A percentile compares a stretch with the other conserved stretches of the same genome.
These are phyloP conservation scores for Magnolia officinalis DNA, from an alignment of 164 flowering plant genomes.

Conservation along the genomic window DNA sequence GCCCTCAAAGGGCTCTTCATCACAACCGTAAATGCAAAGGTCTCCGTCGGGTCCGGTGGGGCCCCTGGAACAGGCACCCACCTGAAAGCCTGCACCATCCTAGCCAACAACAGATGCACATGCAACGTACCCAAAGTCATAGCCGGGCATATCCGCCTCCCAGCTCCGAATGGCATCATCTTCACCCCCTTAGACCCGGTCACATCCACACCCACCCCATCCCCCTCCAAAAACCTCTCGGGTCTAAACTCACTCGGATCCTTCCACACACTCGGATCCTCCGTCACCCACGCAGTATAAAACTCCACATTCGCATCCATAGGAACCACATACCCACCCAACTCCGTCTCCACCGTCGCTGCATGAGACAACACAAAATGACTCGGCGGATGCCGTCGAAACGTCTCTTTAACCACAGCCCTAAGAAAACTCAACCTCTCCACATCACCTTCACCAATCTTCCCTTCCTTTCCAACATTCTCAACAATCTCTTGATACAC, in stretches of 20 bases:
- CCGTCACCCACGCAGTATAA: slow-evolving; percentile 75
- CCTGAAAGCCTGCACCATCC: slow-evolving; percentile 76
- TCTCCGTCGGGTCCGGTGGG: slow-evolving; percentile 81
- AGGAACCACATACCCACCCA: slow-evolving; percentile 74
- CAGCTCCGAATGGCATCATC: slow-evolving; percentile 91
- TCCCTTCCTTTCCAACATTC: slow-evolving; percentile 47
- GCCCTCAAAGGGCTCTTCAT: slow-evolving; percentile 91
- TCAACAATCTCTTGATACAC: slow-evolving; percentile 57
- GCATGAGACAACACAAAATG: slow-evolving; percentile 80
- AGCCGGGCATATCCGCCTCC: slow-evolving; percentile 86
- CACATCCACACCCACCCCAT: slow-evolving; percentile 68
- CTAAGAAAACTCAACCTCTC: slow-evolving; percentile 63
- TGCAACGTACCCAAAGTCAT: slow-evolving; percentile 67
- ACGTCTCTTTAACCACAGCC: slow-evolving; percentile 77
- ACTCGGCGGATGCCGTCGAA: slow-evolving; percentile 88
- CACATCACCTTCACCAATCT: slow-evolving; percentile 44
- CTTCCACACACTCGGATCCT: slow-evolving; percentile 69
- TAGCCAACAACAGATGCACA: slow-evolving; percentile 56
- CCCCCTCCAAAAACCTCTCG: slow-evolving; percentile 72
- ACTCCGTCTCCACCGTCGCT: slow-evolving; percentile 49
- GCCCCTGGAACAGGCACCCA: slow-evolving; percentile 59
- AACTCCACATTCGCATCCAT: slow-evolving; percentile 62
- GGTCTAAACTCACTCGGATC: slow-evolving; percentile 73
- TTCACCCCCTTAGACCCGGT: slow-evolving; percentile 65
- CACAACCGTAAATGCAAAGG: slow-evolving; percentile 83